Base-by-base conservation (phyloP, 768 basidiomycete species). In the Podaxis sp. region DNA sequence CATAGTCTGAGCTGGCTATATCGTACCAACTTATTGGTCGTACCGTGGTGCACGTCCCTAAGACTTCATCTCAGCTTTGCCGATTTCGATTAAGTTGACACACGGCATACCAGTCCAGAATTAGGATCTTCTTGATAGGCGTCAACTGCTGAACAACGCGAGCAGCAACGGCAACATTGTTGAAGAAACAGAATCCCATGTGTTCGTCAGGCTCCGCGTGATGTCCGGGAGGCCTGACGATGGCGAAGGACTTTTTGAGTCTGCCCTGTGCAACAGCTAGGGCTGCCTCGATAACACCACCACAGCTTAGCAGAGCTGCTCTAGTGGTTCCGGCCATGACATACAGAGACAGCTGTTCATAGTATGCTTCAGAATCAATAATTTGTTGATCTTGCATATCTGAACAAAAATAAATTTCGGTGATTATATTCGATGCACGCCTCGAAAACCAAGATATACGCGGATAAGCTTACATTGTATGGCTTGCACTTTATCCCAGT, bases 171-270 rank as follows among this genome's bases (percentile, higher is more conserved):
- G 97, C 90, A 38, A 96, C 95, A 71, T 99, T 99, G 75, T 99
- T 99, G 79, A 95, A 97, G 79, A 99, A 97, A 75, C 97, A 99
- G 74, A 99, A 99, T 1, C 97, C 97, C 96, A 99, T 98, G 66
- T 94, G 92, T 71, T 96, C 91, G 66, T 97, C 93, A 4, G 97
- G 97, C 72, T 99, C 97, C 5, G 97, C 96, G 70, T 99, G 97
- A 72, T 99, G 97, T 0, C 97, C 97, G 0, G 97, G 97, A 12
- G 97, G 97, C 58, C 97, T 86, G 39, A 99, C 96, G 65, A 99
- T 93, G 2, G 97, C 97, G 72, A 99, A 90, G 0, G 92, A 82
- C 73, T 96, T 98, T 69, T 89, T 83, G 42, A 98, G 79, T 67
- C 88, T 82, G 13, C 88, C 76, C 38, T 86, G 85, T 36, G 93